Evolutionary conservation across 2,329 filamentous ascomycete species (phyloP), one percentile per base, ranked within the genome.

Genomic region (Falciphora oryzae): DNA sequence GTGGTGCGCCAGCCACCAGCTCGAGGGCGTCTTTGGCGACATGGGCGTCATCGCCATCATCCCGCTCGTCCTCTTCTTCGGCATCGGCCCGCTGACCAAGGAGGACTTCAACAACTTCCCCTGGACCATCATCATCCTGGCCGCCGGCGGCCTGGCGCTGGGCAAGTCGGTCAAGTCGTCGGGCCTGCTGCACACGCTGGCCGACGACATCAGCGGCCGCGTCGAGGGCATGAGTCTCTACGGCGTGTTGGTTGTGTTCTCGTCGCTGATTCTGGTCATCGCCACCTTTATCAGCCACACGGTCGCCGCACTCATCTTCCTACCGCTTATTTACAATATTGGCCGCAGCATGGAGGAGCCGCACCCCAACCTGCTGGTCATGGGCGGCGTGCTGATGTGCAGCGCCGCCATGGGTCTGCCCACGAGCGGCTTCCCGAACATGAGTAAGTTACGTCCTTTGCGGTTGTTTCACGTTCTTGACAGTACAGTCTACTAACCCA

Each of bases 51-150:
- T 99, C 57, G 96, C 95, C 65, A 96, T 99, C 73, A 92, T 99
- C 66, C 95, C 95, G 7, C 89, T 99, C 63, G 90, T 96, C 3
- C 82, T 97, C 57, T 99, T 99, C 83, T 99, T 99, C 71, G 95
- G 95, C 64, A 93, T 93, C 2, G 95, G 95, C 14, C 94, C 98
- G 69, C 82, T 99, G 38, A 98, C 93, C 61, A 99, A 98, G 78
- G 95, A 98, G 77, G 95, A 99, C 78, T 99, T 99, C 75, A 99
- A 99, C 81, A 99, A 99, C 77, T 99, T 99, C 77, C 89, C 97
- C 56, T 99, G 95, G 95, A 99, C 96, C 27, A 99, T 99, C 77
- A 97, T 99, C 77, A 98, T 99, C 72, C 88, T 99, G 27, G 95
- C 95, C 0, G 94, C 95, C 0, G 95, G 95, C 60, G 95, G 95